Evolutionary conservation across 345 rosid genomes (phyloP), one percentile per base, ranked within the genome.

Genomic region (Camelina sativa): DNA sequence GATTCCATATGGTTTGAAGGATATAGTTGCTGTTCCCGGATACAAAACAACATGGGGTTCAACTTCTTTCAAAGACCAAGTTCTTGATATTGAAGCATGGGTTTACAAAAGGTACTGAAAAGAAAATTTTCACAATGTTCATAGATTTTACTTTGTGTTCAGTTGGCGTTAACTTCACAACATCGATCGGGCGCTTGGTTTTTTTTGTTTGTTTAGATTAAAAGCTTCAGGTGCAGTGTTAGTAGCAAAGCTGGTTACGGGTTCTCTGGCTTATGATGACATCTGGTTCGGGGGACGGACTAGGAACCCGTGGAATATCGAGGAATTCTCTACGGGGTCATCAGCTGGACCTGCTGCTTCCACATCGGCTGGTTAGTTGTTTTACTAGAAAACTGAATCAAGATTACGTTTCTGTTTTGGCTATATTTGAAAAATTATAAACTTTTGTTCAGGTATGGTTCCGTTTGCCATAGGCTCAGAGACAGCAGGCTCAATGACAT

Each of bases 41-140:
- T 91, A 91, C 85, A 89, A 75, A 74, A 93, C 97, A 22, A 93
- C 97, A 15, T 93, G 97, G 98, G 98, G 98, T 65, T 91, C 97
- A 10, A 65, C 54, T 53, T 85, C 82, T 80, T 93, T 84, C 72
- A 89, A 89, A 73, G 72, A 87, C 77, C 98, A 89, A 83, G 84
- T 85, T 71, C 88, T 88, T 74, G 73, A 89, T 48, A 82, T 84
- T 23, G 85, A 91, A 81, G 92, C 98, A 12, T 88, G 96, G 96
- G 98, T 93, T 60, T 93, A 93, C 85, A 88, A 83, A 73, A 89
- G 89, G 96, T 89, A 72, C 75, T 8, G 10, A 30, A 17, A 15
- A 13, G 0, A 40, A 54, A 5, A 0, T 13, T 13, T 25, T 11
- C n/a, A 32, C 59, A 53, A 46, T 56, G 11, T 28, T 53, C 41